Conservation (phyloP, 352 stramenopile species). For the Aphanomyces stellatus region DNA sequence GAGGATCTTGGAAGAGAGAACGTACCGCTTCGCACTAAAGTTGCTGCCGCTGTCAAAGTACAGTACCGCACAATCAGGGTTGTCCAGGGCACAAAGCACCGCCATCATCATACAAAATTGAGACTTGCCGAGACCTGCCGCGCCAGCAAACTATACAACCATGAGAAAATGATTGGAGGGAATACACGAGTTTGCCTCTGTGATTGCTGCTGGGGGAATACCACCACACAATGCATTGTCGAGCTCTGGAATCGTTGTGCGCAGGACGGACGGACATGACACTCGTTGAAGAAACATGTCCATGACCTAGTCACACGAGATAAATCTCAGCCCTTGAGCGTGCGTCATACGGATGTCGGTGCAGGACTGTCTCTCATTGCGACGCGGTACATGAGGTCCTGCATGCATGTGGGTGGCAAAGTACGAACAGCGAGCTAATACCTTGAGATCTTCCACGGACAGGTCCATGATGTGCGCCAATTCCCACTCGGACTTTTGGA, state of each 20-base stretch:
- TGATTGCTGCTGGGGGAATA: slow-evolving; percentile 41
- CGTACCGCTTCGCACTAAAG: slow-evolving; percentile 59
- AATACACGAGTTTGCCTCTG: slow-evolving; percentile 29
- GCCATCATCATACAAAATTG: slow-evolving; percentile 68
- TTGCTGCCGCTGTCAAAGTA: slow-evolving; percentile 69
- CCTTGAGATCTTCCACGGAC: slow-evolving; percentile 47
- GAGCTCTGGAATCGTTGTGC: slow-evolving; percentile 46
- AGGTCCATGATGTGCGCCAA: slow-evolving; percentile 53
- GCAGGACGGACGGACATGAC: slow-evolving; percentile 55
- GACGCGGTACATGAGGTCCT: neutral
- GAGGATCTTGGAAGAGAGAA: no score
- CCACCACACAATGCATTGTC: slow-evolving; percentile 59
- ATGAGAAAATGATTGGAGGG: neutral
- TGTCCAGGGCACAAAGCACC: slow-evolving; percentile 55
- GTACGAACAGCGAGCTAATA: no score
- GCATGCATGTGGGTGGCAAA: no score
- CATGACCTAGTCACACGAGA: slow-evolving; percentile 38
- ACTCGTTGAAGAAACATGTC: slow-evolving; percentile 67
- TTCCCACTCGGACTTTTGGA: slow-evolving; percentile 49
- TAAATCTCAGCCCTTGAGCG: neutral
- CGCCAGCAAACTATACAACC: slow-evolving; percentile 46
- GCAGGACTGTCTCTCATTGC: neutral
- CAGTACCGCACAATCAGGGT: slow-evolving; percentile 41
- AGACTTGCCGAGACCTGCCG: slow-evolving; percentile 66
- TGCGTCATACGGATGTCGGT: neutral